A percentile compares a stretch with the other conserved stretches of the same genome.
phyloP scores from a whole-genome alignment of 257 asterid species.

The Oldenlandia corymbosa region DNA sequence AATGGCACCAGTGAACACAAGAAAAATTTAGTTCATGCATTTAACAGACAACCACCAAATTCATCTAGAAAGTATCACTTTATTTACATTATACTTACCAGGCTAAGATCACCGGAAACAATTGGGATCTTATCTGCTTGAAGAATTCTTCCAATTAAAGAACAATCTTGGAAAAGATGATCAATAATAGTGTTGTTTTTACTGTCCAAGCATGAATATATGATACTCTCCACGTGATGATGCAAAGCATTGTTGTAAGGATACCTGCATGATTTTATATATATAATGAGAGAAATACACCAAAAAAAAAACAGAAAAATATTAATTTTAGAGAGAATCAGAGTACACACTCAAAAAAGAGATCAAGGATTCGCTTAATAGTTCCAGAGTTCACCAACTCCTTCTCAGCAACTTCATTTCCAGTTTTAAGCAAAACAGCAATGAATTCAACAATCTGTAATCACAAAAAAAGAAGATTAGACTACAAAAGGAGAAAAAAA shows the following conservation, averaged over 20 bases:
- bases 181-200: constrained; percentile 46
- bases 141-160: constrained; percentile 65
- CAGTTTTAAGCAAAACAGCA: constrained; percentile 76
- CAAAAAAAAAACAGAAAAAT: neutral
- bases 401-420: constrained; percentile 75
- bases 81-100: constrained; percentile 33
- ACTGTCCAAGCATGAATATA: constrained; percentile 84
- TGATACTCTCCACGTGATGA: constrained; percentile 90
- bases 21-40: neutral
- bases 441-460: constrained; percentile 81
- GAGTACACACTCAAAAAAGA: constrained; percentile 77
- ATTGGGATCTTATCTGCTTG: constrained; percentile 59
- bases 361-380: constrained; percentile 70
- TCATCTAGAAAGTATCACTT: constrained; percentile 1
- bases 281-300: neutral
- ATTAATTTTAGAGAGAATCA: neutral
- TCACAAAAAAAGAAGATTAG: neutral
- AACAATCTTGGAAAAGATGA: constrained; percentile 72
- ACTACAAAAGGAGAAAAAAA: neutral
- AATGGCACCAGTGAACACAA: neutral
- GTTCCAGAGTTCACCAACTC: constrained; percentile 83
- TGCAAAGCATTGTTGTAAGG: constrained; percentile 92
- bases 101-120: constrained; percentile 47
- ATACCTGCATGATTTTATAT: constrained; percentile 42
- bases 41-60: neutral